Conservation (phyloP, 2,329 filamentous ascomycete species). For the Penicillium sp. region DNA sequence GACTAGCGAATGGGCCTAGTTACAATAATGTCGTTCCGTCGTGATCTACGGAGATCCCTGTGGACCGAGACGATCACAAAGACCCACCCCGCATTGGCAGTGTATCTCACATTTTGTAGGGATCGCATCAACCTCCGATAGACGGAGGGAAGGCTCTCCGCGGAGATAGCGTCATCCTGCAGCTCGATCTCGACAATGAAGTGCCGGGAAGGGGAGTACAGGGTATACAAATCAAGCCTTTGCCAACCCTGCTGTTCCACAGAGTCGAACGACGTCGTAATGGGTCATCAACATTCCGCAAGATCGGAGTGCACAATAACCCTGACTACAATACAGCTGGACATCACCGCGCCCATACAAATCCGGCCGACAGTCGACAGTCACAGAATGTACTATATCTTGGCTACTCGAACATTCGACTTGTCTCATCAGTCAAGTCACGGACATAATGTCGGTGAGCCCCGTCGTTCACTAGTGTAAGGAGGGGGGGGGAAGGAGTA, state of each 20-base stretch:
- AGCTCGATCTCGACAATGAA: neutral
- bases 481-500: constrained; percentile 1
- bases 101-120: neutral
- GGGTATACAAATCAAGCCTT: constrained; percentile 16
- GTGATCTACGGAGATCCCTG: neutral
- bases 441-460: constrained; percentile 9
- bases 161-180: constrained; percentile 9
- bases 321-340: constrained; percentile 6
- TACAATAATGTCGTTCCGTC: too few species aligned
- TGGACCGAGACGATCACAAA: neutral
- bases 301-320: neutral
- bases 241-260: constrained; percentile 11
- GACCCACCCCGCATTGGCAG: neutral
- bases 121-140: neutral
- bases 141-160: neutral
- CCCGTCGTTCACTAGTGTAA: constrained; percentile 1
- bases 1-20: too few species aligned
- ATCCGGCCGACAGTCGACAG: neutral
- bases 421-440: neutral
- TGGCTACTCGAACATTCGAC: neutral
- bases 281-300: constrained; percentile 1
- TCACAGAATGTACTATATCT: neutral
- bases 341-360: neutral
- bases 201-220: neutral
- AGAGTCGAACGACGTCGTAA: neutral